phyloP scores from a whole-genome alignment of 2,329 filamentous ascomycete genomes.

The Bimuria novae-zelandiae region DNA sequence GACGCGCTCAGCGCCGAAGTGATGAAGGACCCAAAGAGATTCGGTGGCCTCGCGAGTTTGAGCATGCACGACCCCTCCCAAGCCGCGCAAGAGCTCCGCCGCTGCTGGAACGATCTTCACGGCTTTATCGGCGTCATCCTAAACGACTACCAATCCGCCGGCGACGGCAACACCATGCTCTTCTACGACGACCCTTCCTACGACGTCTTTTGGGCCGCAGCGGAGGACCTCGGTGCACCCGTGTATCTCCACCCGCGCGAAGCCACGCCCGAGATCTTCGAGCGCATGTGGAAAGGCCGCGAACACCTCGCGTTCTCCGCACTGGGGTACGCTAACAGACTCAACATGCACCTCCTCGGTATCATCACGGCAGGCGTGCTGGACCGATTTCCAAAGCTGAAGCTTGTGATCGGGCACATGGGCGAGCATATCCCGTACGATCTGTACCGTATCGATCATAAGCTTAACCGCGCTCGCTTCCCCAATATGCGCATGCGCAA shows the following conservation, averaged over 20 bases:
- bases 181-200: slow-evolving; percentile 67
- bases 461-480: slow-evolving; percentile 35
- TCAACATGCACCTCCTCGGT: slow-evolving; percentile 61
- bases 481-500: slow-evolving; percentile 26
- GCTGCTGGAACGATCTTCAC: slow-evolving; percentile 57
- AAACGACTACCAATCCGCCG: slow-evolving; percentile 65
- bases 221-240: slow-evolving; percentile 64
- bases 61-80: slow-evolving; percentile 57
- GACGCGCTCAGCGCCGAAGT: slow-evolving; percentile 51
- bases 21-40: slow-evolving; percentile 48
- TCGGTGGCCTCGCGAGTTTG: slow-evolving; percentile 47
- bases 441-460: slow-evolving; percentile 49
- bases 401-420: slow-evolving; percentile 55
- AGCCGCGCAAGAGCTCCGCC: slow-evolving; percentile 56
- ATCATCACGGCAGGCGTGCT: slow-evolving; percentile 57
- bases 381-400: slow-evolving; percentile 53
- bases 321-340: slow-evolving; percentile 50
- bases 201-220: slow-evolving; percentile 65
- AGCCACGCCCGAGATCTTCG: slow-evolving; percentile 58
- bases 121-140: slow-evolving; percentile 44
- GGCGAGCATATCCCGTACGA: slow-evolving; percentile 57
- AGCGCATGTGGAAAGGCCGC: slow-evolving; percentile 63
- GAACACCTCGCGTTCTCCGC: slow-evolving; percentile 60
- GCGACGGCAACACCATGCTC: slow-evolving; percentile 65
- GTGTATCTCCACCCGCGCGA: slow-evolving; percentile 67